phyloP scores from a whole-genome alignment of 2,329 filamentous ascomycete genomes.

The Scytalidium lignicola region DNA sequence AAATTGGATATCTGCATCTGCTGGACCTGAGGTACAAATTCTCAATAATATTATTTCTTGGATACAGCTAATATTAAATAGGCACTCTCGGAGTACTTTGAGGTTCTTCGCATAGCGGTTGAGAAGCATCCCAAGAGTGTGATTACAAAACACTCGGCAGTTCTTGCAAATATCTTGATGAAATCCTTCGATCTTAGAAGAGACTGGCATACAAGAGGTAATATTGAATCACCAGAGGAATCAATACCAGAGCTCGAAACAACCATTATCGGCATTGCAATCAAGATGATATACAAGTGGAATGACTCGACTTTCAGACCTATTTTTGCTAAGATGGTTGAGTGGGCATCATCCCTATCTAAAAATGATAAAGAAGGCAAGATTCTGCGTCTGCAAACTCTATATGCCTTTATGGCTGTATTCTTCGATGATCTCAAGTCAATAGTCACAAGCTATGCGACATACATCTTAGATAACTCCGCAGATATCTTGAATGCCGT shows the following conservation, averaged over 20 bases:
- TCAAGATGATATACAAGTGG: conserved; percentile 94
- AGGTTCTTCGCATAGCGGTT: conserved; percentile 65
- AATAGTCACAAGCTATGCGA: conserved; percentile 88
- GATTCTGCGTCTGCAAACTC: conserved; percentile 61
- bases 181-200: conserved; percentile 61
- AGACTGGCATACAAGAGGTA: conserved; percentile 42
- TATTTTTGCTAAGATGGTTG: conserved; percentile 79
- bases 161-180: conserved; percentile 62
- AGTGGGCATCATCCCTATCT: conserved; percentile 65
- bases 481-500: conserved; percentile 53
- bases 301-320: conserved; percentile 93
- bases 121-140: conserved; percentile 72
- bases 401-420: conserved; percentile 73
- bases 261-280: conserved; percentile 61
- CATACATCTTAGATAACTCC: conserved; percentile 74
- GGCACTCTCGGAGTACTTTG: conserved; percentile 64
- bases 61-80: conserved; percentile 26
- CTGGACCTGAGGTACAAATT: conserved; percentile 55
- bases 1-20: conserved; percentile 63
- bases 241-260: conserved; percentile 57
- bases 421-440: conserved; percentile 88
- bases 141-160: conserved; percentile 68
- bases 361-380: conserved; percentile 57
- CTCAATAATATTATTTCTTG: background rate
- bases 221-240: conserved; percentile 34